Evolutionary conservation across 2,329 filamentous ascomycete species (phyloP).

Genomic region (Penicillium concentricum): DNA sequence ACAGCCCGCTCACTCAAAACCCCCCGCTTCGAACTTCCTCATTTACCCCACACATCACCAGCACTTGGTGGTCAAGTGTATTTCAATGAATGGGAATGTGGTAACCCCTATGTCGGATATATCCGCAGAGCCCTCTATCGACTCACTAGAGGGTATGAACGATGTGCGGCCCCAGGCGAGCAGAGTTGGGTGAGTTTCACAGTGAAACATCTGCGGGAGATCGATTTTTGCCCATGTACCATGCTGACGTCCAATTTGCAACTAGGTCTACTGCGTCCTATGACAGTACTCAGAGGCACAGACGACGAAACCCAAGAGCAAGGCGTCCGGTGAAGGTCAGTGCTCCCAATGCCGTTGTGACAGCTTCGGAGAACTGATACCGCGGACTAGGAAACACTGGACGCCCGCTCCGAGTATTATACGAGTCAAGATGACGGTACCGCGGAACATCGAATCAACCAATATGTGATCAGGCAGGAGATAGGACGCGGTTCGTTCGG

Average conservation of each 20-base stretch:
- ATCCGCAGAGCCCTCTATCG: conserved; percentile 12
- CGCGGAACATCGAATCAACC: conserved; percentile 84
- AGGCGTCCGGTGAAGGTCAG: conserved; percentile 63
- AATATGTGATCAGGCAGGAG: conserved; percentile 90
- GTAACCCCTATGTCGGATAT: conserved; percentile 11
- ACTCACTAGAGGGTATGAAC: conserved; percentile 7
- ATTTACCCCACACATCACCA: conserved; percentile 23
- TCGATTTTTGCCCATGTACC: background rate
- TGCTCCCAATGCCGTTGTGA: conserved; percentile 4
- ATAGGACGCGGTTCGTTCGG: conserved; percentile 97
- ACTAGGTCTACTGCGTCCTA: conserved; percentile 45
- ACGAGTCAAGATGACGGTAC: conserved; percentile 80
- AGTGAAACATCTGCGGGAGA: background rate
- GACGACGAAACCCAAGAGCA: conserved; percentile 60
- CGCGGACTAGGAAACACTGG: conserved; percentile 72
- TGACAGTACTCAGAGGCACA: conserved; percentile 64
- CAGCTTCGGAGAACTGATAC: conserved; percentile 12
- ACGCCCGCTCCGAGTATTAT: conserved; percentile 82
- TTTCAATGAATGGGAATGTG: conserved; percentile 16
- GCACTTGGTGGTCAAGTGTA: background rate
- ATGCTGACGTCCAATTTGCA: background rate
- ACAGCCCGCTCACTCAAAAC: conserved; percentile 17
- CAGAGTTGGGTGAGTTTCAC: conserved; percentile 15
- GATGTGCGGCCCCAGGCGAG: conserved; percentile 8
- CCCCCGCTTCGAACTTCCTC: conserved; percentile 16